Percentiles rank a stretch among this genome's conserved stretches.
These are phyloP conservation scores for Gossypium sturtianum DNA, from an alignment of 345 rosid species.

Conservation along the genomic window DNA sequence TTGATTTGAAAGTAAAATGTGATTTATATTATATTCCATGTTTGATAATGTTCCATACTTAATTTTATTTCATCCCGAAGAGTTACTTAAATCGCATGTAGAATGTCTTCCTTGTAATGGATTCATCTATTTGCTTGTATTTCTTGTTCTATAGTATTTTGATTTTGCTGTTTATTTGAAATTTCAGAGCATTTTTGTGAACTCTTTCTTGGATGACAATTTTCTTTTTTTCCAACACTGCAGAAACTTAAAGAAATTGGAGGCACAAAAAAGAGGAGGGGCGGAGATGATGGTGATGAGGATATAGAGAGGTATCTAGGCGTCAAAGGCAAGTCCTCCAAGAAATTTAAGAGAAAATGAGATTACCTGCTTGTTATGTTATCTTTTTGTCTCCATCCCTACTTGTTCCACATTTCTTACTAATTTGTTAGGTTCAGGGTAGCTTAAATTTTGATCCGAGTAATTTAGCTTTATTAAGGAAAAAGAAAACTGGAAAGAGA, in stretches of 20 bases:
- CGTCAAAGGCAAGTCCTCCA: not conserved
- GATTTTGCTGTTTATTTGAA: not conserved
- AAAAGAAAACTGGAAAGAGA: not conserved
- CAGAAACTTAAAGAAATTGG: conserved; percentile 7
- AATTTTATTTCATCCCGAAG: not conserved
- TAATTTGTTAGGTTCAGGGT: not conserved
- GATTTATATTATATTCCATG: not conserved
- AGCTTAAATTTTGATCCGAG: not conserved
- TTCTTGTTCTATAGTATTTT: not conserved
- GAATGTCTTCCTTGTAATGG: not conserved
- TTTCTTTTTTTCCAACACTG: not conserved
- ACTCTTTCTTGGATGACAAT: not conserved
- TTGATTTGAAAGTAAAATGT: not conserved
- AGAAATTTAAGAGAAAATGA: conserved; percentile 3
- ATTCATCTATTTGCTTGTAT: not conserved
- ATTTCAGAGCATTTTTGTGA: not conserved
- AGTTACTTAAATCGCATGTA: not conserved
- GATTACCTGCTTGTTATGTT: not conserved
- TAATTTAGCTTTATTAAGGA: not conserved
- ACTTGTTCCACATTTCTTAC: not conserved
- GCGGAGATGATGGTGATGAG: not conserved
- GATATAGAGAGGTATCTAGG: conserved; percentile 8
- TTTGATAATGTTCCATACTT: not conserved
- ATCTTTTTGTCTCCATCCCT: not conserved
- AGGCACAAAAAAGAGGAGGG: not conserved